A percentile compares a stretch with the other conserved stretches of the same genome.
Conservation (phyloP, 2,329 filamentous ascomycete genomes). For the Plectosphaerella cucumerina region DNA sequence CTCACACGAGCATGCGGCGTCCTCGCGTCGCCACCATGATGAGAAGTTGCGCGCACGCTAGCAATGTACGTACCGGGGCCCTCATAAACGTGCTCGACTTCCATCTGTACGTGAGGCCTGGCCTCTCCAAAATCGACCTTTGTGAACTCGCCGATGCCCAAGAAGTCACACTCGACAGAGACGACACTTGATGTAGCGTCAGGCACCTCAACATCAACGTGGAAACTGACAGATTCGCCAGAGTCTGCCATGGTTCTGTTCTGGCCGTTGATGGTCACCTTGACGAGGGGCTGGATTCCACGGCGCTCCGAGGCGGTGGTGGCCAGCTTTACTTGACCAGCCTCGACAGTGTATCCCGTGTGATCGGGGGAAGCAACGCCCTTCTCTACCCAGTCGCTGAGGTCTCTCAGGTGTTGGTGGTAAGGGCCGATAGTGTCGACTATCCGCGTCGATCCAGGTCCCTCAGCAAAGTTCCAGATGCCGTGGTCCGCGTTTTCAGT, state of each 20-base stretch:
- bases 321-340: slow-evolving; percentile 10
- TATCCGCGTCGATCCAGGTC: not conserved
- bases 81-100: not conserved
- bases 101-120: not conserved
- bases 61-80: not conserved
- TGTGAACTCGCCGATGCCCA: not conserved
- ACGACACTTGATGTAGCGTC: slow-evolving; percentile 7
- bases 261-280: not conserved
- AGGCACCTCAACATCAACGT: slow-evolving; percentile 1
- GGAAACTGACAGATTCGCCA: slow-evolving; percentile 1
- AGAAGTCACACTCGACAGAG: slow-evolving; percentile 13
- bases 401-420: slow-evolving; percentile 14
- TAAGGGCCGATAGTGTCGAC: slow-evolving; percentile 10
- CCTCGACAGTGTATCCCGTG: slow-evolving; percentile 5
- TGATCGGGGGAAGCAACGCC: slow-evolving; percentile 1
- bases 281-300: slow-evolving; percentile 15
- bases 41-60: not conserved
- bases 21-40: not conserved
- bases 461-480: not conserved
- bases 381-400: slow-evolving; percentile 15
- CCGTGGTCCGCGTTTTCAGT: slow-evolving; percentile 15
- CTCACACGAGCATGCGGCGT: too few species aligned
- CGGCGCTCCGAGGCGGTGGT: slow-evolving; percentile 3
- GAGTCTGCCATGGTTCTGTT: not conserved
- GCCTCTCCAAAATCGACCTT: not conserved